A percentile compares a stretch with the other conserved stretches of the same genome.
Evolutionary conservation across 805 yeast genomes (phyloP).

Genomic region (Hanseniaspora osmophila): DNA sequence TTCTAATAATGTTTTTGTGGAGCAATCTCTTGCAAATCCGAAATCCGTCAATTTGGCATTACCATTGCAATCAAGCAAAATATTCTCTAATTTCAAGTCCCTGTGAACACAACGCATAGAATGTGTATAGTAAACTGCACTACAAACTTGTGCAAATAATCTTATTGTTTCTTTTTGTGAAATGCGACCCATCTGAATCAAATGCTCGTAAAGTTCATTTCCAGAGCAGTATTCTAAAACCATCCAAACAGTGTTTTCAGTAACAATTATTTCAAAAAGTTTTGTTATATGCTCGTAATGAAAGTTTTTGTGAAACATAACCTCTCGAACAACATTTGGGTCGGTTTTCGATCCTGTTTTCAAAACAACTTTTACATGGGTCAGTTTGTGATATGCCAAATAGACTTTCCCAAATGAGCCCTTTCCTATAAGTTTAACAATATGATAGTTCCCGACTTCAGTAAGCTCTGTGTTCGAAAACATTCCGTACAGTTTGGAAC

Average conservation of each 20-base stretch:
- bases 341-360: slow-evolving; percentile 68
- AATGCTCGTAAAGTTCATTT: slow-evolving; percentile 56
- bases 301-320: slow-evolving; percentile 74
- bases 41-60: slow-evolving; percentile 76
- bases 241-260: slow-evolving; percentile 72
- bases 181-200: slow-evolving; percentile 38
- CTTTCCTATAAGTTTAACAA: slow-evolving; percentile 67
- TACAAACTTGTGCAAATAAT: slow-evolving; percentile 48
- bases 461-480: slow-evolving; percentile 33
- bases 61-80: slow-evolving; percentile 40
- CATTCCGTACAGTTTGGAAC: slow-evolving; percentile 41
- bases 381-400: slow-evolving; percentile 62
- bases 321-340: slow-evolving; percentile 80
- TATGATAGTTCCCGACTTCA: slow-evolving; percentile 70
- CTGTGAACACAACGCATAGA: slow-evolving; percentile 67
- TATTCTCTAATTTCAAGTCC: slow-evolving; percentile 73
- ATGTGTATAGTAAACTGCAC: slow-evolving; percentile 58
- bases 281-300: slow-evolving; percentile 72
- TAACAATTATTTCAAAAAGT: slow-evolving; percentile 71
- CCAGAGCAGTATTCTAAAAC: slow-evolving; percentile 84
- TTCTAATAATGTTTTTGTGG: slow-evolving; percentile 43
- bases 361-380: slow-evolving; percentile 67
- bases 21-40: slow-evolving; percentile 68
- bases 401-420: slow-evolving; percentile 90
- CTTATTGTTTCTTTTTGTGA: slow-evolving; percentile 35